Percentiles rank a stretch among this genome's conserved stretches.
Evolutionary conservation across 2,329 filamentous ascomycete genomes (phyloP).

Genomic region (Aspergillus nomiae): DNA sequence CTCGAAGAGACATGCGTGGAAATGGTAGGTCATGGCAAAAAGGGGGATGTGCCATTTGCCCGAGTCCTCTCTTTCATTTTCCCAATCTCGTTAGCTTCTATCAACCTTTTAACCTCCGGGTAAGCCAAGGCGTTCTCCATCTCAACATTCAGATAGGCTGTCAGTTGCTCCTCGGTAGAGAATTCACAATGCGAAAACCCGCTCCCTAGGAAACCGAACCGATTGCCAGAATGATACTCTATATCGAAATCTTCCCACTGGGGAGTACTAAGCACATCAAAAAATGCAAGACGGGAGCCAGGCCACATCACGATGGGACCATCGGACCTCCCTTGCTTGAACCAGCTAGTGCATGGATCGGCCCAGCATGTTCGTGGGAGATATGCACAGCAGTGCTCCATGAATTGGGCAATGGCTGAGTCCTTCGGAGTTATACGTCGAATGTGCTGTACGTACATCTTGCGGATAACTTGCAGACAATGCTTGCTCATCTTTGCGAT

Average conservation of each 20-base stretch:
- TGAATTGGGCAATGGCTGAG: slow-evolving; percentile 11
- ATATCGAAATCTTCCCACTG: slow-evolving; percentile 15
- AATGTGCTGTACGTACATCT: slow-evolving; percentile 15
- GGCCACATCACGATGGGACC: slow-evolving; percentile 13
- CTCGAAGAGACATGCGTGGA: neutral
- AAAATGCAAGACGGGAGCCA: slow-evolving; percentile 8
- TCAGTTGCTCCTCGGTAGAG: neutral
- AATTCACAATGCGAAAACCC: slow-evolving; percentile 14
- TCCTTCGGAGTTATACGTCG: slow-evolving; percentile 12
- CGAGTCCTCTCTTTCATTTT: neutral
- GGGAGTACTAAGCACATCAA: neutral
- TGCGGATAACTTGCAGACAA: slow-evolving; percentile 11
- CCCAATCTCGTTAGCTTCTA: neutral
- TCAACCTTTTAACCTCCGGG: neutral
- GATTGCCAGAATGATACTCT: slow-evolving; percentile 16
- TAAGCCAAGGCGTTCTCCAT: neutral
- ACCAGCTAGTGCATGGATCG: slow-evolving; percentile 19
- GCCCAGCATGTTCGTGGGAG: slow-evolving; percentile 19
- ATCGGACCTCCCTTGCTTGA: slow-evolving; percentile 13
- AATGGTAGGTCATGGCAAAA: no score
- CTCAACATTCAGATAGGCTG: neutral
- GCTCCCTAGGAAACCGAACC: slow-evolving; percentile 13
- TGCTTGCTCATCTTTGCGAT: slow-evolving; percentile 6
- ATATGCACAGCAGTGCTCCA: slow-evolving; percentile 15
- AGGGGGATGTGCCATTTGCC: neutral